Base-by-base conservation (phyloP, 2,329 filamentous ascomycete species). In the Fusarium domesticum region DNA sequence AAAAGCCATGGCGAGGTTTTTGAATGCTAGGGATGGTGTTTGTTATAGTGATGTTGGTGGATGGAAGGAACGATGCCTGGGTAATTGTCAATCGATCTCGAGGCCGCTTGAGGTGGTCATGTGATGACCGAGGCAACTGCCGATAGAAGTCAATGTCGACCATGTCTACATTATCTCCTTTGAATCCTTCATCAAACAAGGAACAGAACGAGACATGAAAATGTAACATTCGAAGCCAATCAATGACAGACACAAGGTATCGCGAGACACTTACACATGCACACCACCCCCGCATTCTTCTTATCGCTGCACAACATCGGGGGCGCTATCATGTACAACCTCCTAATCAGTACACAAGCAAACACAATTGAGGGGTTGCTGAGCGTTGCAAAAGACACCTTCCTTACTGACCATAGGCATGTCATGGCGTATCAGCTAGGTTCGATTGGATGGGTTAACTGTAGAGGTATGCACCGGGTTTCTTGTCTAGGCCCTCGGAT, bases 1-100 rank as follows among this genome's bases (percentile, higher is more conserved):
- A 35, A 64, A 52, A 16, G 65, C 61, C 14, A 61, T 54, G 70
- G 73, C 73, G 42, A n/a, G n/a, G n/a, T n/a, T 36, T 37, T 15
- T 35, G 18, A 18, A 32, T 11, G 35, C 28, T 23, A 19, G 37
- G 11, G 34, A 42, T 20, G 17, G 12, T 20, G 38, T 37, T 39
- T 12, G 37, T 31, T 43, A 34, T 14, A 19, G 6, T 16, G 25
- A 11, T 23, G 28, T 17, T 23, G 6, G 34, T 20, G 43, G 28
- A 15, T 35, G 32, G 33, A 18, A 25, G n/a, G 6, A 18, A 40
- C 23, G 12, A n/a, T n/a, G n/a, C n/a, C n/a, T n/a, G n/a, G n/a
- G n/a, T n/a, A n/a, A n/a, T n/a, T n/a, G n/a, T n/a, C n/a, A n/a
- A n/a, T n/a, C n/a, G n/a, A n/a, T n/a, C n/a, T n/a, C n/a, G n/a